Evolutionary conservation across 352 stramenopile genomes (phyloP), one percentile per base, ranked within the genome.

Genomic region (Peronospora farinosa): DNA sequence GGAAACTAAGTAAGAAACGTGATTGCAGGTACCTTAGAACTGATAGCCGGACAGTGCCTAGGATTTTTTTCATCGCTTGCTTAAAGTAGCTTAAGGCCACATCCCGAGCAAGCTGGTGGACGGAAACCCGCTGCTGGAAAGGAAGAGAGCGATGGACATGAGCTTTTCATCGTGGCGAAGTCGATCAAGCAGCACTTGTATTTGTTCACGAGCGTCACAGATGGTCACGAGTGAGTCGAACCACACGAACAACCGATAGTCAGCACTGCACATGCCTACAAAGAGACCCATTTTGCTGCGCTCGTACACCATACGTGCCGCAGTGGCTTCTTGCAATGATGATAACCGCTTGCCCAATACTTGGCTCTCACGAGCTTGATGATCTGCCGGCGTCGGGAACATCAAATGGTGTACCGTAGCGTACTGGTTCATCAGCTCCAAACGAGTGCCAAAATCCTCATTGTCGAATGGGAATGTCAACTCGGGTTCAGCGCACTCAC

Each of bases 371-470:
- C 27, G 27, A n/a, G 25, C 40, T 51, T 45, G 27, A 48, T 36
- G 15, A n/a, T 63, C 49, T 5, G 25, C 15, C n/a, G 39, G 23
- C 45, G 45, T 43, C 17, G 40, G 51, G 44, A 74, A 74, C 73
- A 85, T 78, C 27, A 73, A 53, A 25, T 77, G 60, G 32, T 85
- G 69, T 7, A 87, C 38, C 40, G 71, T 72, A 13, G 71, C 72
- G 54, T 84, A 87, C 30, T 77, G 66, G 47, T 74, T 69, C 23
- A 83, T 40, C 32, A 84, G 31, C 40, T 67, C 48, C 40, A 67
- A 7, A 4, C 63, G 60, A 5, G 57, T 71, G 16, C 60, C 53
- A 36, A 66, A 52, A 37, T 80, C 63, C 1, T 47, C 51, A 6
- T 60, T 39, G 17, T 77, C 63, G 25, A 87, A 77, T 3, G 73